These are phyloP conservation scores for Trichoderma citrinoviride DNA, from an alignment of 2,329 filamentous ascomycete species.

Conservation along the genomic window DNA sequence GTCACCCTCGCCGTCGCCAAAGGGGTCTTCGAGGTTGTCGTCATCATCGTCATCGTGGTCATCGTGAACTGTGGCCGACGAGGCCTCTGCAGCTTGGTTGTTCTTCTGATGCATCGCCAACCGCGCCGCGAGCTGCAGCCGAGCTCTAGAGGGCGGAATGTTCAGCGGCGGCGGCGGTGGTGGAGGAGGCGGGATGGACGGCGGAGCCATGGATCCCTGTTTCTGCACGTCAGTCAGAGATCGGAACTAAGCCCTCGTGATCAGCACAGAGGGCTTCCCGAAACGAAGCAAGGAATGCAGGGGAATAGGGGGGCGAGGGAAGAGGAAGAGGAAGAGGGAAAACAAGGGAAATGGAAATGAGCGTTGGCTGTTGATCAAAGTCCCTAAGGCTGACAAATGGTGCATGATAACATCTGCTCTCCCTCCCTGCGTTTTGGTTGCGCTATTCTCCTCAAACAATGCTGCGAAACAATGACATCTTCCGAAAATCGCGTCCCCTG, in stretches of 20 bases:
- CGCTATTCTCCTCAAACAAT: conserved; percentile 7
- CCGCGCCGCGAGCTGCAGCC: conserved; percentile 84
- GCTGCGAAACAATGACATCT: conserved; percentile 11
- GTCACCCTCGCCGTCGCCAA: conserved; percentile 54
- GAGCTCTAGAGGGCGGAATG: conserved; percentile 79
- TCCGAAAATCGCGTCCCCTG: conserved; percentile 10
- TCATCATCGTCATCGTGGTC: conserved; percentile 43
- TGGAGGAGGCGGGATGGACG: conserved; percentile 57
- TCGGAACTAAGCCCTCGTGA: conserved; percentile 48
- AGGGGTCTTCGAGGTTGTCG: conserved; percentile 43
- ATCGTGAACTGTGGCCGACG: conserved; percentile 41
- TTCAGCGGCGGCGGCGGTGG: conserved; percentile 78
- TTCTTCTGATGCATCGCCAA: conserved; percentile 73
- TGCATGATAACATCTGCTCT: conserved; percentile 4
- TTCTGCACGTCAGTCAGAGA: conserved; percentile 57
- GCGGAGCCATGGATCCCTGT: conserved; percentile 52
- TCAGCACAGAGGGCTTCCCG: conserved; percentile 22
- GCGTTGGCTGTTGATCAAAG: conserved; percentile 14
- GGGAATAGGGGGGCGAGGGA: not conserved
- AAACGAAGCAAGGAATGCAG: not conserved
- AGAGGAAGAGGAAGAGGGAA: conserved; percentile 2
- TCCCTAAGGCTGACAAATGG: conserved; percentile 26
- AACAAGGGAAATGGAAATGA: conserved; percentile 17
- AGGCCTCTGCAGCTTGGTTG: conserved; percentile 46
- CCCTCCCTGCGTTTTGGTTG: conserved; percentile 23